Evolutionary conservation across 495 filamentous ascomycete species (phyloP), one percentile per base, ranked within the genome.

Genomic region (Friedmanniomyces simplex): DNA sequence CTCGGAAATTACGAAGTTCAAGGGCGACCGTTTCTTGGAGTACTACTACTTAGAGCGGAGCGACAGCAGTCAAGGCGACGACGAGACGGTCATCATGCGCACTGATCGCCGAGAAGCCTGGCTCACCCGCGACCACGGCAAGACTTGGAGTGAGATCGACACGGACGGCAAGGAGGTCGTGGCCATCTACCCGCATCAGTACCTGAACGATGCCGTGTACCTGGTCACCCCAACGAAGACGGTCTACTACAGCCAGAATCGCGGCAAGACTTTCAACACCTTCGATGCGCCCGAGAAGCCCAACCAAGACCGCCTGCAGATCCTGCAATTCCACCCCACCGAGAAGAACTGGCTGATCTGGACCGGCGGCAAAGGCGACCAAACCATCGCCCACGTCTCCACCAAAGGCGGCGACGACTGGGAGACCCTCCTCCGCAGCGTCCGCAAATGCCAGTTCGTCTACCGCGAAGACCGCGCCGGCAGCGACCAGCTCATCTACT

Each of bases 281-380:
- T 94, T 95, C 69, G 70, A 86, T 45, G 78, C 84, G 1, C 80
- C 76, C 16, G 62, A 64, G 6, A 71, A 67, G 42, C 82, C 79
- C 6, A 73, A 75, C 28, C 62, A 71, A 54, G 67, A 75, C 54
- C 59, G 57, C 1, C 30, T 77, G 3, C 76, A 76, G 26, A 74
- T 86, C 5, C 65, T 90, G 54, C 69, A 74, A 39, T 97, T 97
- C 71, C 93, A 99, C 63, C 85, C 87, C 8, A 79, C 82, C 51
- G 77, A 87, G 58, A 81, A 77, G 60, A 82, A 95, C 62, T 96
- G 89, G 85, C 68, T 96, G 34, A 86, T 99, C 57, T 99, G 90
- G 91, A 85, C 82, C 41, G 91, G 91, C 36, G 74, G 79, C 47
- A 76, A 76, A 7, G 68, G 69, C 41, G 96, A 90, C 69, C 85